Base-by-base conservation (phyloP, 345 rosid species). In the Eucalyptus grandis region DNA sequence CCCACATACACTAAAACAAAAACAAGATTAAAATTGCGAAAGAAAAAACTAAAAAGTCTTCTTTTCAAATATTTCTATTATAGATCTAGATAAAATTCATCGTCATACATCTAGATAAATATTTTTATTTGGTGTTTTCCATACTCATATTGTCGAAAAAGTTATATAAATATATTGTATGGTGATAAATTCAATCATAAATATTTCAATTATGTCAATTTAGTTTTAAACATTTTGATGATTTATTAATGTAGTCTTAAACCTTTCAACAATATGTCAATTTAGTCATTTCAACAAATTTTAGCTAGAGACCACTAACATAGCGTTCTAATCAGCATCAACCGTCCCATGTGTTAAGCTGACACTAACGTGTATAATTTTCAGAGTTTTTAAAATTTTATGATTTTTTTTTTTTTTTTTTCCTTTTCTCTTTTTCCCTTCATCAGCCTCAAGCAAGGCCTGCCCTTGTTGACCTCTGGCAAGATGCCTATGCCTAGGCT, bases 381-480 rank as follows among this genome's bases (percentile, higher is more conserved):
- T 53, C 1, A 53, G 10, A 53, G 10, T 56, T 56, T 56, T 56
- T 56, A 56, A 22, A 24, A 56, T 22, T 56, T 24, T 56, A 56
- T 56, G 27, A 54, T n/a, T n/a, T n/a, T n/a, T n/a, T n/a, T n/a
- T 54, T 51, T 16, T 17, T 51, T 51, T 51, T 53, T 17, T 53
- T 54, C 11, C 5, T 51, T 51, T 16, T 51, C 21, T 51, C 9
- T 51, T 51, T 51, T 51, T 51, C 54, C 54, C 54, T 51, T 51
- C 5, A 3, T 2, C 0, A 54, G 2, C 26, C 60, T 54, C 11
- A 54, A 0, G 58, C 58, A 8, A 54, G 3, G 60, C 1, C 60
- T 9, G 11, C 60, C 26, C 60, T 54, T 0, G 5, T 0, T 0
- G 5, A 54, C 60, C 60, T 22, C 1, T 3, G 11, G 60, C 26